Evolutionary conservation across 2,329 filamentous ascomycete genomes (phyloP).

Genomic region (Teratosphaeria pseudoeucalypti): DNA sequence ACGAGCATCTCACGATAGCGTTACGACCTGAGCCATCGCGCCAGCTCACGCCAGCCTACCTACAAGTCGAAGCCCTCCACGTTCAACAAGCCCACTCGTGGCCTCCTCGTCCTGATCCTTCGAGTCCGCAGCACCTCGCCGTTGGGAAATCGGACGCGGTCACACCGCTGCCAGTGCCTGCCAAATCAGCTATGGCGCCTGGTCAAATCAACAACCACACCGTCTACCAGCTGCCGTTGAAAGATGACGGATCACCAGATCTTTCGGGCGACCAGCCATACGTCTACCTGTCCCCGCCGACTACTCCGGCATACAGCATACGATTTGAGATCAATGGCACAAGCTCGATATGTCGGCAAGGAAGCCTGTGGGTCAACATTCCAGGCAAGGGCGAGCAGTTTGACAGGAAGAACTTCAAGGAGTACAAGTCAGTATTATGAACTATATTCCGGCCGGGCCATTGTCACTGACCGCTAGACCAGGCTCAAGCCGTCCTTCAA

Average conservation of each 20-base stretch:
- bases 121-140: not conserved
- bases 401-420: conserved; percentile 65
- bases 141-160: not conserved
- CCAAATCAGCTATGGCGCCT: conserved; percentile 24
- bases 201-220: conserved; percentile 26
- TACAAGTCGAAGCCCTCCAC: not conserved
- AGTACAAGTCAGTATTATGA: conserved; percentile 63
- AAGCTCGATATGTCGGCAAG: conserved; percentile 88
- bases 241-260: conserved; percentile 85
- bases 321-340: conserved; percentile 89
- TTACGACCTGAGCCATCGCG: not conserved
- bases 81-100: not conserved
- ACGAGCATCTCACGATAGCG: not conserved
- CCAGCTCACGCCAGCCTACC: not conserved
- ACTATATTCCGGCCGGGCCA: not conserved
- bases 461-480: conserved; percentile 13
- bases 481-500: conserved; percentile 91
- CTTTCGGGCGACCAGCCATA: conserved; percentile 65
- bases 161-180: not conserved
- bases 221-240: conserved; percentile 81
- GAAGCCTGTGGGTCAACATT: conserved; percentile 94
- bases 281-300: conserved; percentile 76
- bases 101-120: not conserved
- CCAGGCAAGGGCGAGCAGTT: conserved; percentile 68
- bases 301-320: conserved; percentile 61